A percentile compares a stretch with the other conserved stretches of the same genome.
Conservation (phyloP, 768 basidiomycete species). For the Boletellus emodensis region DNA sequence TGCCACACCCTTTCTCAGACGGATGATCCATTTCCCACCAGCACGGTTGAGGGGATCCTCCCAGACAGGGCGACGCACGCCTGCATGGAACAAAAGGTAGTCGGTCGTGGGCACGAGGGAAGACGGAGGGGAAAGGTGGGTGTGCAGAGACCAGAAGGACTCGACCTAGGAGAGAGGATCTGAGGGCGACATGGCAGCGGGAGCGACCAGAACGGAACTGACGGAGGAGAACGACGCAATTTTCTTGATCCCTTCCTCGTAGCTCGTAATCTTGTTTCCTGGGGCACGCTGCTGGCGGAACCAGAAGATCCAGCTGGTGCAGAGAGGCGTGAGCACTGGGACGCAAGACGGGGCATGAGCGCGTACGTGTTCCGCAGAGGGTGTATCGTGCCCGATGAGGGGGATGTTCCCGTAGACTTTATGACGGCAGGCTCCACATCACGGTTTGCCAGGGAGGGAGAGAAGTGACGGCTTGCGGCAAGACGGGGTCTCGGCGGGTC, state of each 20-base stretch:
- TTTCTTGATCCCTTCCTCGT: conserved; percentile 94
- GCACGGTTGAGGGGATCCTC: conserved; percentile 86
- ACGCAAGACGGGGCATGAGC: conserved; percentile 15
- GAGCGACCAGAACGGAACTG: conserved; percentile 24
- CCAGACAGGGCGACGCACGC: conserved; percentile 89
- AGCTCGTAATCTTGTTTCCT: conserved; percentile 84
- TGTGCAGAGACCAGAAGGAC: conserved; percentile 93
- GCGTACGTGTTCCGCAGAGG: conserved; percentile 88
- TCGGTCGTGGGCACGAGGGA: conserved; percentile 86
- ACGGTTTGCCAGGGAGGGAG: conserved; percentile 49
- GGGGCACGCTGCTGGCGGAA: conserved; percentile 88
- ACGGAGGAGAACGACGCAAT: conserved; percentile 88
- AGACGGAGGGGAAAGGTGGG: conserved; percentile 85
- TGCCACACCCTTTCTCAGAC: conserved; percentile 84
- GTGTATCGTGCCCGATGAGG: conserved; percentile 46
- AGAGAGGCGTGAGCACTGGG: conserved; percentile 12
- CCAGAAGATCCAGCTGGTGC: conserved; percentile 82
- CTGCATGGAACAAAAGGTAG: conserved; percentile 86
- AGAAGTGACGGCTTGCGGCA: conserved; percentile 71
- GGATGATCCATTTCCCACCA: conserved; percentile 95
- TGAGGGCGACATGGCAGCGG: conserved; percentile 1
- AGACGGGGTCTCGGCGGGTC: conserved; percentile 41
- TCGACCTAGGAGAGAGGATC: conserved; percentile 59
- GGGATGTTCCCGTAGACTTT: conserved; percentile 34
- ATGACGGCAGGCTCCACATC: conserved; percentile 32